A percentile compares a stretch with the other conserved stretches of the same genome.
These are phyloP conservation scores for Hericium coralloides DNA, from an alignment of 768 basidiomycete genomes.

Conservation along the genomic window DNA sequence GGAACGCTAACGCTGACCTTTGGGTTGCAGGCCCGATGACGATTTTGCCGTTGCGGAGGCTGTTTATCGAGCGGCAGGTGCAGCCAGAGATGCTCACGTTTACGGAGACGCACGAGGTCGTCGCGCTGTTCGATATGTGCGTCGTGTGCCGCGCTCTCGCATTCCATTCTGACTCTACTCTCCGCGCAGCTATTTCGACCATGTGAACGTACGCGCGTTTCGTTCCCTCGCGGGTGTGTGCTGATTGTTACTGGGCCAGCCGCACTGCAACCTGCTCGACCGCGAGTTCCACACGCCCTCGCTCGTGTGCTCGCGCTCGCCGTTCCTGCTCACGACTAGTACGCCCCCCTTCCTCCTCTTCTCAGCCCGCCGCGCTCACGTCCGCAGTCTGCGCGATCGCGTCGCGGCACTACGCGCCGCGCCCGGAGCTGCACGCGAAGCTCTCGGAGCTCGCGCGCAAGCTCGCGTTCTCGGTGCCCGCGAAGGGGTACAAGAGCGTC, in stretches of 20 bases:
- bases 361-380: background rate
- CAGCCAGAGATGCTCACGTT: constrained; percentile 94
- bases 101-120: constrained; percentile 80
- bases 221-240: background rate
- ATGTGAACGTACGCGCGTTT: constrained; percentile 54
- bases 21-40: constrained; percentile 66
- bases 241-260: constrained; percentile 33
- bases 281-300: constrained; percentile 89
- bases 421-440: constrained; percentile 73
- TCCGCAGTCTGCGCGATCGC: constrained; percentile 86
- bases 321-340: constrained; percentile 93
- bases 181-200: constrained; percentile 55
- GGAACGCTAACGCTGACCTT: background rate
- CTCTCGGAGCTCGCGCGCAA: constrained; percentile 79
- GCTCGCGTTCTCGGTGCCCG: constrained; percentile 81
- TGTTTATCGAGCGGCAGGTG: constrained; percentile 82
- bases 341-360: background rate
- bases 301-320: constrained; percentile 88
- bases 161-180: constrained; percentile 6
- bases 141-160: too few species aligned
- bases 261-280: constrained; percentile 76
- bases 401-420: constrained; percentile 76
- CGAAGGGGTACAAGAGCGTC: constrained; percentile 83
- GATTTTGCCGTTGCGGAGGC: constrained; percentile 69
- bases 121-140: constrained; percentile 84